Conservation (phyloP, 2,329 filamentous ascomycete genomes). For the Diaporthe ampelina region DNA sequence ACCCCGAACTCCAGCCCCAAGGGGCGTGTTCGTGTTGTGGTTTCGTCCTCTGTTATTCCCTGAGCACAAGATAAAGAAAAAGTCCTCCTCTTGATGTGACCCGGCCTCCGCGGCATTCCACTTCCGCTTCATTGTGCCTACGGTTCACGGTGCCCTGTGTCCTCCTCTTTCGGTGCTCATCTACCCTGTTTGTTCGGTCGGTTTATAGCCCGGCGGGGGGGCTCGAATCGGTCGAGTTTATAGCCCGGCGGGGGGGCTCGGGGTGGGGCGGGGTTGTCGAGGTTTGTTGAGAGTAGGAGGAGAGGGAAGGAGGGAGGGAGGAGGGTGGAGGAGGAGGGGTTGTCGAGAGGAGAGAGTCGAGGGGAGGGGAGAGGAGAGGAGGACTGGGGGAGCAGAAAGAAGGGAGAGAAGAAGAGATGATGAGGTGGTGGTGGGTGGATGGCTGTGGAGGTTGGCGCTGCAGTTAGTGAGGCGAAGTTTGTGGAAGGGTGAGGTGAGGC, state of each 20-base stretch:
- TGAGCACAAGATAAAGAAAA: not conserved
- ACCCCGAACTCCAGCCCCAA: slow-evolving; percentile 11
- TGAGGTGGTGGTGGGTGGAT: not conserved
- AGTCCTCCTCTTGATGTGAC: slow-evolving; percentile 29
- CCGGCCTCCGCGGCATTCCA: slow-evolving; percentile 13
- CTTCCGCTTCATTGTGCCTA: slow-evolving; percentile 12
- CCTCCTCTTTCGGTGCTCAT: slow-evolving; percentile 34
- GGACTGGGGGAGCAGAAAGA: no score
- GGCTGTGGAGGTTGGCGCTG: not conserved
- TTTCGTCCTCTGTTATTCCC: no score
- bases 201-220: not conserved
- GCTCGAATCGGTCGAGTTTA: not conserved
- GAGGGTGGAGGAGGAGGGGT: no score
- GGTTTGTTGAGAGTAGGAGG: no score
- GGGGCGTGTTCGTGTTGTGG: slow-evolving; percentile 32
- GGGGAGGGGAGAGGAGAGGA: not conserved
- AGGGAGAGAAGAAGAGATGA: not conserved
- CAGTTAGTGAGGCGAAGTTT: not conserved
- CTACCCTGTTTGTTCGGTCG: not conserved
- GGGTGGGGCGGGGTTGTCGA: no score
- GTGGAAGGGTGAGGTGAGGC: not conserved
- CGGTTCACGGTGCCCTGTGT: slow-evolving; percentile 16
- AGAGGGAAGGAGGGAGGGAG: no score
- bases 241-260: not conserved
- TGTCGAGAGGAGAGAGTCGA: not conserved